Conservation (phyloP, 352 stramenopile species). For the Phytopythium sindhum region DNA sequence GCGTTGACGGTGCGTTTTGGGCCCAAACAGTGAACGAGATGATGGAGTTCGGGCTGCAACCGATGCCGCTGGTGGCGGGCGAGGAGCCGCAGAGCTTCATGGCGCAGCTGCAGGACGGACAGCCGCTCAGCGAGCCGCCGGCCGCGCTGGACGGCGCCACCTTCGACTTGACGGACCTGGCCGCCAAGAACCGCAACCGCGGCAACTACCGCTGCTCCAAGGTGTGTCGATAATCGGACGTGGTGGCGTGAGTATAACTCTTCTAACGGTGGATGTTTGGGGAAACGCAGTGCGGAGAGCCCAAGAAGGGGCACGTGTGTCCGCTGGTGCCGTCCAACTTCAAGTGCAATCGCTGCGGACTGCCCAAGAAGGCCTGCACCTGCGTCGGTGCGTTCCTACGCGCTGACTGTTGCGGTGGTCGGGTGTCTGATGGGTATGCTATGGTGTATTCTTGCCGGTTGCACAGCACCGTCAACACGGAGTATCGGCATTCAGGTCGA, state of each 20-base stretch:
- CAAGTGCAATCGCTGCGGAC: slow-evolving; percentile 73
- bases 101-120: slow-evolving; percentile 49
- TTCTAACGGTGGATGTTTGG: not conserved
- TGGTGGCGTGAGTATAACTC: not conserved
- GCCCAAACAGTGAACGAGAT: slow-evolving; percentile 34
- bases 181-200: slow-evolving; percentile 70
- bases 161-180: slow-evolving; percentile 42
- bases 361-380: slow-evolving; percentile 73
- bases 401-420: not conserved
- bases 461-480: slow-evolving; percentile 46
- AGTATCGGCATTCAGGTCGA: slow-evolving; percentile 75
- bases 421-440: slow-evolving; percentile 3
- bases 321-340: slow-evolving; percentile 78
- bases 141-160: slow-evolving; percentile 14
- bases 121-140: slow-evolving; percentile 15
- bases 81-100: slow-evolving; percentile 40
- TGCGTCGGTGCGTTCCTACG: slow-evolving; percentile 46
- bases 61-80: slow-evolving; percentile 37
- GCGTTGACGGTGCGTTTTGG: not conserved
- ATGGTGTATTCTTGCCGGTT: not conserved
- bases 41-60: slow-evolving; percentile 49
- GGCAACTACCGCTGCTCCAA: slow-evolving; percentile 88
- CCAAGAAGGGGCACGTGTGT: slow-evolving; percentile 86
- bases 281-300: slow-evolving; percentile 60
- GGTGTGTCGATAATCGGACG: slow-evolving; percentile 17